Evolutionary conservation across 768 basidiomycete genomes (phyloP).

Genomic region (Russula sp.): DNA sequence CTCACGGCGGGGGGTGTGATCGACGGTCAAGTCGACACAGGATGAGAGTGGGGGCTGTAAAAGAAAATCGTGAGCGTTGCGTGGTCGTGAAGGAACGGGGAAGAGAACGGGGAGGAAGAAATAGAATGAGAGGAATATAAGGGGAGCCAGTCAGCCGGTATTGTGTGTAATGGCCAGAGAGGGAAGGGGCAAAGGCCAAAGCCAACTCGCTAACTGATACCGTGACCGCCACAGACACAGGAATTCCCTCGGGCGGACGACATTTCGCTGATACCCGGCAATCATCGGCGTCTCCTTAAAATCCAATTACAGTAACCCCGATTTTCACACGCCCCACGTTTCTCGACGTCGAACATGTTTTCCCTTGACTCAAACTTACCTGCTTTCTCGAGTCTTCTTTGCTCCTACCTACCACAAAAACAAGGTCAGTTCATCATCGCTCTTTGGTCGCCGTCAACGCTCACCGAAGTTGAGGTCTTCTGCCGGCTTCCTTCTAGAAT

Average conservation of each 20-base stretch:
- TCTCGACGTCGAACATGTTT: slow-evolving; percentile 38
- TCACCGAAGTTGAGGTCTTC: slow-evolving; percentile 20
- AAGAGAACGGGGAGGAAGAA: slow-evolving; percentile 31
- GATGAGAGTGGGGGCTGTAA: slow-evolving; percentile 10
- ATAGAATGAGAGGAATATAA: slow-evolving; percentile 38
- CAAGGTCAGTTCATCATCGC: slow-evolving; percentile 1
- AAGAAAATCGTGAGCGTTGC: slow-evolving; percentile 32
- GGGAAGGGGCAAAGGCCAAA: neutral
- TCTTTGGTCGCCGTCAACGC: neutral
- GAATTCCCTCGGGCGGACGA: slow-evolving; percentile 19
- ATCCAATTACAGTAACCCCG: slow-evolving; percentile 19
- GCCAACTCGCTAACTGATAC: neutral
- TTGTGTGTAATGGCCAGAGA: neutral
- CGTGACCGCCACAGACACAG: slow-evolving; percentile 14
- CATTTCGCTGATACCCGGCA: slow-evolving; percentile 24
- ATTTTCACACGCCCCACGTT: slow-evolving; percentile 45
- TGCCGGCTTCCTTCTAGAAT: slow-evolving; percentile 18
- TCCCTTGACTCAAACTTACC: slow-evolving; percentile 29
- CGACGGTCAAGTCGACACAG: slow-evolving; percentile 22
- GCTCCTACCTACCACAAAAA: slow-evolving; percentile 12
- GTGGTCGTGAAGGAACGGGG: slow-evolving; percentile 40
- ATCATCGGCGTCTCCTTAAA: slow-evolving; percentile 19
- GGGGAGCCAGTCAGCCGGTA: slow-evolving; percentile 33
- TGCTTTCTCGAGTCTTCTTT: slow-evolving; percentile 15
- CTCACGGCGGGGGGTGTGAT: slow-evolving; percentile 18